Evolutionary conservation across 257 asterid genomes (phyloP).

Genomic region (Nemophila menziesii): DNA sequence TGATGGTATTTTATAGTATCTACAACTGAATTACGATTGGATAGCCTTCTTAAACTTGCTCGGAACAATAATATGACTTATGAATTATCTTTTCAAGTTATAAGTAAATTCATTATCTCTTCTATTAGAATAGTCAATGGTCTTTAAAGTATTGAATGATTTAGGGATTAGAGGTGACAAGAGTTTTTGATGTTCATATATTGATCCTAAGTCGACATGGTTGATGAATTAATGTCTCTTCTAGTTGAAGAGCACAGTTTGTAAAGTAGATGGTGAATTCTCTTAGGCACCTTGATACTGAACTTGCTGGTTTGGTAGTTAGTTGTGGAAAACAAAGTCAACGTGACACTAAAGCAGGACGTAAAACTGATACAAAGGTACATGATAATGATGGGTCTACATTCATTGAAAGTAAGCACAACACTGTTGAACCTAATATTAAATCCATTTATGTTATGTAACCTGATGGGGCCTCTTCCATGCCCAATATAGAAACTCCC

Average conservation of each 20-base stretch:
- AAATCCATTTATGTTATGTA: slow-evolving; percentile 91
- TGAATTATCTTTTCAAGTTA: too few relatives aligned
- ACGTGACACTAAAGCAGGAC: slow-evolving; percentile 62
- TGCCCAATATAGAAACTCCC: slow-evolving; percentile 88
- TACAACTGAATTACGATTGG: too few relatives aligned
- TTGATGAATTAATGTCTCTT: slow-evolving; percentile 98
- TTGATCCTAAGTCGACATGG: too few relatives aligned
- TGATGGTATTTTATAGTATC: too few relatives aligned
- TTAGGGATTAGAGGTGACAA: too few relatives aligned
- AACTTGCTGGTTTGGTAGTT: slow-evolving; percentile 99
- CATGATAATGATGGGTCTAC: slow-evolving; percentile 58
- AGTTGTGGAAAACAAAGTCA: slow-evolving; percentile 97
- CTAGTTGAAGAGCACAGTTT: slow-evolving; percentile 98
- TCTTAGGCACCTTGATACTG: slow-evolving; percentile 96
- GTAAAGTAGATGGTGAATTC: slow-evolving; percentile 99
- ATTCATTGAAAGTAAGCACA: slow-evolving; percentile 84
- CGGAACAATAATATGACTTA: too few relatives aligned
- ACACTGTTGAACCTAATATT: slow-evolving; percentile 95
- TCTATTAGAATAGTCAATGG: too few relatives aligned
- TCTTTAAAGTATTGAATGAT: too few relatives aligned
- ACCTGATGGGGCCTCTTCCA: slow-evolving; percentile 88
- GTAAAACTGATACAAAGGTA: slow-evolving; percentile 34
- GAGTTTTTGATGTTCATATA: too few relatives aligned
- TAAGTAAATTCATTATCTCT: too few relatives aligned
- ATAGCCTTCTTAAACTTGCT: too few relatives aligned